These are phyloP conservation scores for Cryptococcus amylolentus DNA, from an alignment of 1,284 basidiomycete species.

Conservation along the genomic window DNA sequence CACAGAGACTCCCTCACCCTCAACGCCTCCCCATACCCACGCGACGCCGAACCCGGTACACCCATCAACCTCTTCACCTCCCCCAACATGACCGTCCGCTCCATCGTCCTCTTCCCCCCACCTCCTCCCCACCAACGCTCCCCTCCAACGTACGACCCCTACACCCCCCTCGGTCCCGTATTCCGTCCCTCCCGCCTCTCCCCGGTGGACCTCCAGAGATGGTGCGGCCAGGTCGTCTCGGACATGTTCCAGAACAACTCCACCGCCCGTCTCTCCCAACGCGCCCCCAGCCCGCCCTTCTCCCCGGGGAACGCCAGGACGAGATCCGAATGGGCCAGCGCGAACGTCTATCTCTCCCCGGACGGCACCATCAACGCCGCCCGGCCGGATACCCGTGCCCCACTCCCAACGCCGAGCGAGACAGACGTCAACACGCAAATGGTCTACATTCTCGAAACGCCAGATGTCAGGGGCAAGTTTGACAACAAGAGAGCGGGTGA, in stretches of 20 bases:
- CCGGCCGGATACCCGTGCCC: conserved; percentile 18
- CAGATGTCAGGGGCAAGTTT: conserved; percentile 80
- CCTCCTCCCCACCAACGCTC: neutral
- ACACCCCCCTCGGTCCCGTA: conserved; percentile 2
- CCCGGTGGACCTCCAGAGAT: conserved; percentile 19
- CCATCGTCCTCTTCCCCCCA: conserved; percentile 22
- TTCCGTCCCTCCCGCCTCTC: conserved; percentile 17
- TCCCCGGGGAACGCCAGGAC: neutral
- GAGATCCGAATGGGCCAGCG: neutral
- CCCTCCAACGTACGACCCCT: neutral
- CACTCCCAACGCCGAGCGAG: conserved; percentile 25
- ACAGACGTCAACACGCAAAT: conserved; percentile 38
- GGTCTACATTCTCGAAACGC: conserved; percentile 71
- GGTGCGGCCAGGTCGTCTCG: conserved; percentile 22
- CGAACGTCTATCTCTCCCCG: neutral
- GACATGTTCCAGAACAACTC: conserved; percentile 28
- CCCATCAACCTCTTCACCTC: conserved; percentile 23
- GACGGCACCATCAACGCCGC: conserved; percentile 9
- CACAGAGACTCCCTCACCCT: conserved; percentile 14
- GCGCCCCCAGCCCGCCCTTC: conserved; percentile 1
- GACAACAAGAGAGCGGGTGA: conserved; percentile 63
- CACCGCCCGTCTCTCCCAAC: conserved; percentile 7
- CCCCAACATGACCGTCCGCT: conserved; percentile 28
- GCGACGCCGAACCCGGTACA: conserved; percentile 4
- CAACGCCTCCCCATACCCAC: conserved; percentile 12